Conservation (phyloP, 139 green algal genomes). For the Coccomyxa sp. region DNA sequence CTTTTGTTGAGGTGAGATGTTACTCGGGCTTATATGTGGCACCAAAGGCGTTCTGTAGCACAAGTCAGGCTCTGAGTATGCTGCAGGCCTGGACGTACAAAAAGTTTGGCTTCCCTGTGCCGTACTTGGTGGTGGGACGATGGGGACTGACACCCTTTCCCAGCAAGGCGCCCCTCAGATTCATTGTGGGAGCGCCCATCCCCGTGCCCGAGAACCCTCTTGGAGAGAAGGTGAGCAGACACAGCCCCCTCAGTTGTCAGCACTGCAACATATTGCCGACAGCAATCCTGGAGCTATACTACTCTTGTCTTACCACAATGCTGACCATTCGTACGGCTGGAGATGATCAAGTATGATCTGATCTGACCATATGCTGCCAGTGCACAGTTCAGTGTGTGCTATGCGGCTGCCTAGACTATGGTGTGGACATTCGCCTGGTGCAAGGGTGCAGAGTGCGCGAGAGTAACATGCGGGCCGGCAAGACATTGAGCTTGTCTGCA, state of each 20-base stretch:
- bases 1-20: no score
- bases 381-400: neutral
- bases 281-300: neutral
- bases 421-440: no score
- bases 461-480: no score
- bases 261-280: neutral
- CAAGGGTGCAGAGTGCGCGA: no score
- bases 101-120: constrained; percentile 70
- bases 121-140: constrained; percentile 63
- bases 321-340: neutral
- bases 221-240: constrained; percentile 11
- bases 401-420: no score
- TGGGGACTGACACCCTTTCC: constrained; percentile 66
- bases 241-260: neutral
- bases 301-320: neutral
- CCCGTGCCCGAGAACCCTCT: constrained; percentile 18
- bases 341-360: neutral
- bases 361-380: neutral
- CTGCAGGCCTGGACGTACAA: constrained; percentile 77
- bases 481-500: no score
- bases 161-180: constrained; percentile 36
- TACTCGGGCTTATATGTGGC: no score
- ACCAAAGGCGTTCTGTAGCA: no score
- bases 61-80: no score
- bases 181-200: constrained; percentile 69